These are phyloP conservation scores for Saraca asoca DNA, from an alignment of 331 rosid species.

Conservation along the genomic window DNA sequence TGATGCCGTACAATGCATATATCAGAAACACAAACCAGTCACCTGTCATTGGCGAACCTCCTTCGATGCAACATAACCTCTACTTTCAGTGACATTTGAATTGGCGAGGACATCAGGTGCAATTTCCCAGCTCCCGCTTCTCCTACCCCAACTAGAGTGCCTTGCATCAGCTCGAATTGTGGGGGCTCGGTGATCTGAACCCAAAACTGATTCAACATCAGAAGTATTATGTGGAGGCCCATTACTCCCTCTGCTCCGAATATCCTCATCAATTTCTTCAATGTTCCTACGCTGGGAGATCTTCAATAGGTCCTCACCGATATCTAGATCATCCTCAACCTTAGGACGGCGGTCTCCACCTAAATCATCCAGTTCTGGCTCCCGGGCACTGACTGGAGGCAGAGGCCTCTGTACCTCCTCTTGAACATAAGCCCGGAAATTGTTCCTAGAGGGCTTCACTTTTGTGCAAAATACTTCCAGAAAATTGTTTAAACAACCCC, in stretches of 20 bases:
- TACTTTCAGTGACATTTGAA: slow-evolving; percentile 67
- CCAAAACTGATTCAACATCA: slow-evolving; percentile 64
- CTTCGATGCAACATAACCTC: slow-evolving; percentile 55
- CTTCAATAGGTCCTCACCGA: slow-evolving; percentile 88
- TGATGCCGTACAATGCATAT: slow-evolving; percentile 19
- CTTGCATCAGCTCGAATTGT: slow-evolving; percentile 66
- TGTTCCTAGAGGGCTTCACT: slow-evolving; percentile 73
- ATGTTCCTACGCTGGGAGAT: slow-evolving; percentile 89
- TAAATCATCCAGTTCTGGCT: slow-evolving; percentile 52
- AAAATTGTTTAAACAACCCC: slow-evolving; percentile 74
- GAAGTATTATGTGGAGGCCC: slow-evolving; percentile 55
- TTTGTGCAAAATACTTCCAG: slow-evolving; percentile 78
- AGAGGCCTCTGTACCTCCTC: slow-evolving; percentile 70
- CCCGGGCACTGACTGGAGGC: slow-evolving; percentile 45
- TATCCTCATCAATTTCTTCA: slow-evolving; percentile 75
- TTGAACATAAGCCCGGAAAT: slow-evolving; percentile 68
- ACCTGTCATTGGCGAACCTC: slow-evolving; percentile 57
- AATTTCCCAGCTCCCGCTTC: slow-evolving; percentile 87
- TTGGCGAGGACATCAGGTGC: slow-evolving; percentile 64
- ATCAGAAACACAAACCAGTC: slow-evolving; percentile 34
- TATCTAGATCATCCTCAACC: slow-evolving; percentile 84
- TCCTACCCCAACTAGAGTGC: slow-evolving; percentile 88
- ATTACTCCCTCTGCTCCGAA: slow-evolving; percentile 69
- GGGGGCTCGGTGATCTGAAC: slow-evolving; percentile 69
- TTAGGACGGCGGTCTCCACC: slow-evolving; percentile 71